A percentile compares a stretch with the other conserved stretches of the same genome.
Evolutionary conservation across 257 asterid genomes (phyloP).

Genomic region (Solanum ahanhuiri): DNA sequence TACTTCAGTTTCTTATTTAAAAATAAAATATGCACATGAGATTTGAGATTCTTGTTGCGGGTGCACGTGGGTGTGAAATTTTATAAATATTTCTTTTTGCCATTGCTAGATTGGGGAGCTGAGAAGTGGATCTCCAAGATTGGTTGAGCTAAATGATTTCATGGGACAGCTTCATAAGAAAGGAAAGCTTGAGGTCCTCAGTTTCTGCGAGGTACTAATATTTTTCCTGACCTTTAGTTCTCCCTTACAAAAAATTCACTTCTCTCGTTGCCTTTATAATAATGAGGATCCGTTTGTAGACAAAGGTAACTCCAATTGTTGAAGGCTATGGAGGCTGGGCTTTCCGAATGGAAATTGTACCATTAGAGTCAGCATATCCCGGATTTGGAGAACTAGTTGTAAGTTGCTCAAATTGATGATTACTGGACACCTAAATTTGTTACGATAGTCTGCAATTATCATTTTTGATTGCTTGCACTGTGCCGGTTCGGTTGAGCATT

Average conservation of each 20-base stretch:
- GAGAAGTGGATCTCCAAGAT: constrained; percentile 96
- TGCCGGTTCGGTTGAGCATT: neutral
- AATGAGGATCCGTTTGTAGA: constrained; percentile 43
- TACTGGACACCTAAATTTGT: neutral
- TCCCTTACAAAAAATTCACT: neutral
- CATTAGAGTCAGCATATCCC: constrained; percentile 91
- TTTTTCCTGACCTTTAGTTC: neutral
- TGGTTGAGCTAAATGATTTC: constrained; percentile 85
- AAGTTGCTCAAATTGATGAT: constrained; percentile 22
- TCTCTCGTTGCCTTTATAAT: constrained; percentile 1
- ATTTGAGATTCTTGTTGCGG: neutral
- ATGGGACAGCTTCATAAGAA: constrained; percentile 63
- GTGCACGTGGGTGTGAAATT: neutral
- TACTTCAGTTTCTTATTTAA: neutral
- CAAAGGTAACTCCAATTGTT: constrained; percentile 92
- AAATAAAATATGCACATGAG: constrained; percentile 3
- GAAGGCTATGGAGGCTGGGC: constrained; percentile 99
- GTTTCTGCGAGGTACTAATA: constrained; percentile 75
- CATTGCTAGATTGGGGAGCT: constrained; percentile 77
- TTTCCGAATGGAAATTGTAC: constrained; percentile 93
- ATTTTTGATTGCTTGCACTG: neutral
- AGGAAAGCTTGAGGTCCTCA: constrained; percentile 79
- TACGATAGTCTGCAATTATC: neutral
- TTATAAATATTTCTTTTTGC: constrained; percentile 6
- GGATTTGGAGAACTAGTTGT: constrained; percentile 96